Evolutionary conservation across 768 basidiomycete species (phyloP).

Genomic region (Phanerochaete carnosa): DNA sequence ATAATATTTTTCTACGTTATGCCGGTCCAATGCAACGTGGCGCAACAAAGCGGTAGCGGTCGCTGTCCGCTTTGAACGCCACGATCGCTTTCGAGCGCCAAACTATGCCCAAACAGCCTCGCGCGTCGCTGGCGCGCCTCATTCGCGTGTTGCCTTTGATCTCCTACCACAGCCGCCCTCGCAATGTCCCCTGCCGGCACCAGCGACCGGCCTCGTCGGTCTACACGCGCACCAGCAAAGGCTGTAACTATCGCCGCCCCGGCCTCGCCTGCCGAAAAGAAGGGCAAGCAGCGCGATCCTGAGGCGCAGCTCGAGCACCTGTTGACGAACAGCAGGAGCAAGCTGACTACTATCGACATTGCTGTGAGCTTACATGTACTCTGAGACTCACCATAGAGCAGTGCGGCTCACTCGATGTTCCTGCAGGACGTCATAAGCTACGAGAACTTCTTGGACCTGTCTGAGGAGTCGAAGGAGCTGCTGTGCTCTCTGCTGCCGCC

Average conservation of each 20-base stretch:
- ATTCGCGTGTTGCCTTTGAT: too few relatives aligned
- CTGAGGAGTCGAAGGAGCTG: conserved; percentile 20
- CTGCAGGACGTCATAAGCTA: conserved; percentile 21
- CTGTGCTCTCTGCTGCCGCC: conserved; percentile 26
- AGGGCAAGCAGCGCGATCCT: conserved; percentile 8
- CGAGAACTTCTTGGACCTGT: conserved; percentile 22
- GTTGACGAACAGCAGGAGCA: conserved; percentile 46
- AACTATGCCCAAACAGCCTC: too few relatives aligned
- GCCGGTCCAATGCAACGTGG: too few relatives aligned
- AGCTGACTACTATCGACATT: conserved; percentile 45
- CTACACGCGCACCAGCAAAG: conserved; percentile 12
- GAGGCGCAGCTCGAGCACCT: conserved; percentile 32
- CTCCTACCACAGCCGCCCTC: neutral
- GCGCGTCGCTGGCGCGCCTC: too few relatives aligned
- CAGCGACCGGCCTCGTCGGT: conserved; percentile 7
- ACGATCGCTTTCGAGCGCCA: too few relatives aligned
- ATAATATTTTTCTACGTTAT: too few relatives aligned
- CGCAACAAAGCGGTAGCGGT: too few relatives aligned
- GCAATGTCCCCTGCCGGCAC: neutral
- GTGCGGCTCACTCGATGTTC: too few relatives aligned
- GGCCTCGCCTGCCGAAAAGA: conserved; percentile 1
- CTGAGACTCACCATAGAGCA: too few relatives aligned
- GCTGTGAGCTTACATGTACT: conserved; percentile 31
- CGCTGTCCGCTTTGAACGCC: too few relatives aligned
- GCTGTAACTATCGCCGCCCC: neutral